phyloP scores from a whole-genome alignment of 78 protist species.

The Planoprotostelium fungivorum region DNA sequence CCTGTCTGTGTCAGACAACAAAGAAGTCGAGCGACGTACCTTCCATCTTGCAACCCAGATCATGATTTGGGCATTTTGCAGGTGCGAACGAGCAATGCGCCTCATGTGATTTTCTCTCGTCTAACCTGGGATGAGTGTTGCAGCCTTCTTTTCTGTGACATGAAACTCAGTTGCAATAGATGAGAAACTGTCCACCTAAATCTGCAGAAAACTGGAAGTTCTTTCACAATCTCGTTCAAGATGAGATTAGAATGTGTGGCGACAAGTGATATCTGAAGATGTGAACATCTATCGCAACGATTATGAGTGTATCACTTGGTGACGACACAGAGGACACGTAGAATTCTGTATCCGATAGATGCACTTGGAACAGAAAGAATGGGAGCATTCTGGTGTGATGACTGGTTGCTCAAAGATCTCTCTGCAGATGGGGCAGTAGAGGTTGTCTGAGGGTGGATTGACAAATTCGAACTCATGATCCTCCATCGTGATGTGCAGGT shows the following conservation, averaged over 20 bases:
- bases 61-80: neutral
- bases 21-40: no score
- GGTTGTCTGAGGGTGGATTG: neutral
- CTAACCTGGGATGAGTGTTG: neutral
- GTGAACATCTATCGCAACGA: neutral
- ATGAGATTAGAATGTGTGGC: neutral
- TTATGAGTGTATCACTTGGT: neutral
- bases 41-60: neutral
- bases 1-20: no score
- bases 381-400: neutral
- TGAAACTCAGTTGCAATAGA: neutral
- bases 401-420: neutral
- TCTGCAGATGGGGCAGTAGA: neutral
- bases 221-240: neutral
- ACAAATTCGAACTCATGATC: neutral
- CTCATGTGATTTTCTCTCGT: neutral
- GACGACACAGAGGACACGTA: neutral
- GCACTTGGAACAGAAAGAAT: neutral
- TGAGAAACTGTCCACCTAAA: neutral
- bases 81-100: neutral
- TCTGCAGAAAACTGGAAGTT: neutral
- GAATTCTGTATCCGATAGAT: neutral
- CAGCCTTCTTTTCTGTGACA: neutral
- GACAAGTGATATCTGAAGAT: neutral
- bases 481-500: neutral